A percentile compares a stretch with the other conserved stretches of the same genome.
Conservation (phyloP, 2,329 filamentous ascomycete genomes). For the Dactylellina sp. region DNA sequence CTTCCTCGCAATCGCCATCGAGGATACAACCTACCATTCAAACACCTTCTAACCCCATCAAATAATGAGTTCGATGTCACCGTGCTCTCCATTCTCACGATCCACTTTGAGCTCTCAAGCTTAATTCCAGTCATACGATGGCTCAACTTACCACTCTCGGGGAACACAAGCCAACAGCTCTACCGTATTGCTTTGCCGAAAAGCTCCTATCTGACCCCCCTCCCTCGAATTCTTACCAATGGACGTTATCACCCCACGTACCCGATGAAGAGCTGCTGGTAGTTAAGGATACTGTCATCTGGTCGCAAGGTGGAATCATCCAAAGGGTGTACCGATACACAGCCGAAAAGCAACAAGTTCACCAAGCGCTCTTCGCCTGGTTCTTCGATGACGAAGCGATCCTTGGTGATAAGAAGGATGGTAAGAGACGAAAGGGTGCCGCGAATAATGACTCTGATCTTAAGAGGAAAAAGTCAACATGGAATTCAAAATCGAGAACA, state of each 20-base stretch:
- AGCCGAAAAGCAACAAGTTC: conserved; percentile 84
- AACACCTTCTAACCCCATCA: background rate
- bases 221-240: conserved; percentile 75
- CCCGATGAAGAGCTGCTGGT: conserved; percentile 83
- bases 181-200: conserved; percentile 85
- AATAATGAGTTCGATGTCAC: conserved; percentile 44
- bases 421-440: conserved; percentile 59
- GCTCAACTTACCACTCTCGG: conserved; percentile 90
- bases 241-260: conserved; percentile 73
- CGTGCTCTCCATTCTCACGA: conserved; percentile 11
- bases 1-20: conserved; percentile 5
- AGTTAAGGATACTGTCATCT: conserved; percentile 81
- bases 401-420: conserved; percentile 57
- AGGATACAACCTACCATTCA: background rate
- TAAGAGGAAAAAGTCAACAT: conserved; percentile 59
- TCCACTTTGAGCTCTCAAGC: conserved; percentile 33
- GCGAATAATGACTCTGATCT: conserved; percentile 57
- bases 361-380: conserved; percentile 85
- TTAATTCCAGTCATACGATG: conserved; percentile 70
- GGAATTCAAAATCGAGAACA: conserved; percentile 64
- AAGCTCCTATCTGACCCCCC: conserved; percentile 78
- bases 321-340: conserved; percentile 88
- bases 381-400: conserved; percentile 70
- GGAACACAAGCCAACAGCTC: conserved; percentile 85
- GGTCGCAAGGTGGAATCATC: conserved; percentile 87